phyloP scores from a whole-genome alignment of 345 rosid species.

The Eucalyptus brandiana region DNA sequence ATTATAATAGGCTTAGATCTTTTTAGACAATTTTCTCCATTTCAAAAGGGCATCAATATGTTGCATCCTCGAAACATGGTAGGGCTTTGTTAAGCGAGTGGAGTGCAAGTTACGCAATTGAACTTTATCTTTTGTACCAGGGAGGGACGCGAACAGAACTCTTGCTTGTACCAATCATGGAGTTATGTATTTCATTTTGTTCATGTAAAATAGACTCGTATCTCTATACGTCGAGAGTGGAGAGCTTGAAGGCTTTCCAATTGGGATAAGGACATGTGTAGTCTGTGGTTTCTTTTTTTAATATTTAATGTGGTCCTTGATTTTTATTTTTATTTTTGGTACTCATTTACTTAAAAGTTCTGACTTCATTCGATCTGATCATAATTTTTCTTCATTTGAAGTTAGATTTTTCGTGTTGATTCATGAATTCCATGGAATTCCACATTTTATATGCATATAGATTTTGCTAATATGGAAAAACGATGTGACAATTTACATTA shows the following conservation, averaged over 20 bases:
- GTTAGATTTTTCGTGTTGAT: background rate
- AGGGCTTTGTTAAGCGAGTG: background rate
- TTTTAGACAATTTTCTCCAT: background rate
- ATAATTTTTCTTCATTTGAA: background rate
- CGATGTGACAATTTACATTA: background rate
- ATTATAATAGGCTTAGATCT: no score
- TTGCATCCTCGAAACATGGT: background rate
- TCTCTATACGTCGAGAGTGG: background rate
- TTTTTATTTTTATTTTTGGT: background rate
- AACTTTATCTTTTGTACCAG: background rate
- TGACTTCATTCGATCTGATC: background rate
- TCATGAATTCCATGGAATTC: background rate
- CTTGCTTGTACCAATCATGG: background rate
- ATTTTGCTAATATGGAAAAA: background rate
- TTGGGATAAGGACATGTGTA: background rate
- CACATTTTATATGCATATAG: background rate
- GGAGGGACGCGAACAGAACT: background rate
- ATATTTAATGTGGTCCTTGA: background rate
- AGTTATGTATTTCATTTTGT: background rate
- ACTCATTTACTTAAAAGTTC: background rate
- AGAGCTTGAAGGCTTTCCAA: background rate
- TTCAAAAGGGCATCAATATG: background rate
- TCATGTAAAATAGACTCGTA: background rate
- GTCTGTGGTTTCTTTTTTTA: background rate
- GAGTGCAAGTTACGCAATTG: background rate